These are phyloP conservation scores for Beauveria sp. DNA, from an alignment of 2,329 filamentous ascomycete genomes.

Conservation along the genomic window DNA sequence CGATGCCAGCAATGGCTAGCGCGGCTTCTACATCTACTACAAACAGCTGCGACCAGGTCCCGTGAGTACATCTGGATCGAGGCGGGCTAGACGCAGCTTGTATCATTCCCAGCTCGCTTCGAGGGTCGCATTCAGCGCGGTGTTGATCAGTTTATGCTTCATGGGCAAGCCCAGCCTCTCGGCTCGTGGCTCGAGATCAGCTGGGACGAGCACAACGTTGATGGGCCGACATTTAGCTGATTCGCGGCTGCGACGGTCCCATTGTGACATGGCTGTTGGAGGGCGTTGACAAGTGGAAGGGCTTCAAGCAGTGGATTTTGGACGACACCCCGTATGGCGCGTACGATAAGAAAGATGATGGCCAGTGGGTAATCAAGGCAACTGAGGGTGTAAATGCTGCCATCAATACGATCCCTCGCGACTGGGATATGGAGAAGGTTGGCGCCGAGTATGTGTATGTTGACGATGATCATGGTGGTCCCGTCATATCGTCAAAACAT, in stretches of 20 bases:
- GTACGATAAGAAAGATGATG: constrained; percentile 6
- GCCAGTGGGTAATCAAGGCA: constrained; percentile 18
- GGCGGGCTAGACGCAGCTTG: constrained; percentile 16
- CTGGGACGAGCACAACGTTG: constrained; percentile 16
- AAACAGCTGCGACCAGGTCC: constrained; percentile 21
- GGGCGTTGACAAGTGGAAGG: constrained; percentile 17
- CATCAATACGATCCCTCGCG: constrained; percentile 16
- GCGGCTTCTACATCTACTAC: constrained; percentile 16
- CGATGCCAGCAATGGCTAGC: constrained; percentile 5
- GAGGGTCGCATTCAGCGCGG: constrained; percentile 21
- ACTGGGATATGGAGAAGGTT: constrained; percentile 18
- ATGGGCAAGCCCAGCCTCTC: constrained; percentile 18
- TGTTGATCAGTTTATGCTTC: constrained; percentile 18
- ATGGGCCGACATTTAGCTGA: constrained; percentile 22
- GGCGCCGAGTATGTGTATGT: constrained; percentile 19
- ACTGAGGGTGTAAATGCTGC: constrained; percentile 17
- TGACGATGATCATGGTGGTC: constrained; percentile 19
- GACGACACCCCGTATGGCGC: constrained; percentile 17
- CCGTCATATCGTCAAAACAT: constrained; percentile 18
- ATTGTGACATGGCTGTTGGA: constrained; percentile 17
- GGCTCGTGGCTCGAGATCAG: constrained; percentile 22
- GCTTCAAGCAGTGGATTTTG: constrained; percentile 19
- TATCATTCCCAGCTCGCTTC: constrained; percentile 19
- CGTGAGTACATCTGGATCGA: constrained; percentile 21
- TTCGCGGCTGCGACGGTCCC: constrained; percentile 21